Evolutionary conservation across 164 flowering plant species (phyloP), one percentile per base, ranked within the genome.

Genomic region (Taxillus chinensis): DNA sequence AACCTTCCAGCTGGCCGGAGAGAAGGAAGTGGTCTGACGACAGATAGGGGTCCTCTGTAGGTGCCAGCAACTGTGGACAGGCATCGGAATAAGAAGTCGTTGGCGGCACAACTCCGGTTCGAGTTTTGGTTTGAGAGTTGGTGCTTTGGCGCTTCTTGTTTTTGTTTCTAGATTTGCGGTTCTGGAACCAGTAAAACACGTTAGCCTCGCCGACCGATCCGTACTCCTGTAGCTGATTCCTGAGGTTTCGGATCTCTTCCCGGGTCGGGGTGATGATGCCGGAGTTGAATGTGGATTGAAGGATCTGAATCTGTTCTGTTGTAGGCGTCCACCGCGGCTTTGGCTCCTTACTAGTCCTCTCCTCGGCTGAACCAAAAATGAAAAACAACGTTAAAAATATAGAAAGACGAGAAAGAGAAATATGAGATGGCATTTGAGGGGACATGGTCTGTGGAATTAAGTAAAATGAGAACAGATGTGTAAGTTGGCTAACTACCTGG

Each of bases 101-200:
- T 40, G 52, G 52, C 52, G 52, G n/a, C 55, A 2, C 14, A 14
- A 14, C 52, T 49, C 2, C 52, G 14, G 52, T 10, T 27, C 27
- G 27, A 27, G 27, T 66, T 74, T 67, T 62, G 69, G 42, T 69
- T 67, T 6, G 74, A 14, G 27, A 4, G 55, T 27, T 27, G 27
- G 27, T 27, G 27, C 10, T 10, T 10, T 49, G 52, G 71, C 90
- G 83, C 37, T 83, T 84, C 78, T 95, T 95, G 82, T 91, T 90
- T 62, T 95, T 95, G 85, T 93, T 91, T 67, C 99, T 73, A 14
- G 99, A 95, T 68, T 95, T 95, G 17, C 97, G 62, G 83, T 95
- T 95, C 62, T 95, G 99, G 70, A 95, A 95, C 99, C 99, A 95
- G 76, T 95, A 91, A 75, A 95, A 95, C 40, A 95, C 99, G 43